Conservation (phyloP, 108 stramenopile genomes). For the Fragilaria crotonensis region DNA sequence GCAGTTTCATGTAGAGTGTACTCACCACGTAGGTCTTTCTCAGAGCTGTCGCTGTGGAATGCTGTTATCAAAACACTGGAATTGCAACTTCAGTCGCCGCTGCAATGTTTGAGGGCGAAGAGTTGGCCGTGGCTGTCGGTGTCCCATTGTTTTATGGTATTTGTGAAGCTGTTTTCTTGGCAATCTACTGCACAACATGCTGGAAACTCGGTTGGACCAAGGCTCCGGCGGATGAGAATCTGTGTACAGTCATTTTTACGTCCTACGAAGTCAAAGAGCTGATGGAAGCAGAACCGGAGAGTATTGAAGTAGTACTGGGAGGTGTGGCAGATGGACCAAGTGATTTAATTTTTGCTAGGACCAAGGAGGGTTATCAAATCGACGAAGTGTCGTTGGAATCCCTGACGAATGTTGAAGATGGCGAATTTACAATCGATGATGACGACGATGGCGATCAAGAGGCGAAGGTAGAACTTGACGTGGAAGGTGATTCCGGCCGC, state of each 20-base stretch:
- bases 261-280: slow-evolving; percentile 34
- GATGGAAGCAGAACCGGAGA: slow-evolving; percentile 5
- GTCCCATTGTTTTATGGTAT: slow-evolving; percentile 68
- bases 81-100: slow-evolving; percentile 66
- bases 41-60: slow-evolving; percentile 43
- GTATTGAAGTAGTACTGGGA: slow-evolving; percentile 38
- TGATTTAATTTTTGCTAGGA: slow-evolving; percentile 32
- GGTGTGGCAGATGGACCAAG: slow-evolving; percentile 9
- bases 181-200: slow-evolving; percentile 36
- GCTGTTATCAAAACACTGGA: slow-evolving; percentile 68
- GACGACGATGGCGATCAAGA: background rate
- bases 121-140: slow-evolving; percentile 43
- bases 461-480: background rate
- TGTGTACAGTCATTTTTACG: slow-evolving; percentile 37
- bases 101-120: slow-evolving; percentile 48
- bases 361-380: slow-evolving; percentile 29
- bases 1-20: background rate
- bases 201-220: slow-evolving; percentile 66
- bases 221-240: slow-evolving; percentile 40
- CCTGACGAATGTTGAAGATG: background rate
- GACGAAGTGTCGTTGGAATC: slow-evolving; percentile 25
- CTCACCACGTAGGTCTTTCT: background rate
- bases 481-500: background rate
- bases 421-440: slow-evolving; percentile 1
- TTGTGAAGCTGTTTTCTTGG: slow-evolving; percentile 39